A percentile compares a stretch with the other conserved stretches of the same genome.
These are phyloP conservation scores for Globisporangium radiosum DNA, from an alignment of 352 stramenopile species.

Conservation along the genomic window DNA sequence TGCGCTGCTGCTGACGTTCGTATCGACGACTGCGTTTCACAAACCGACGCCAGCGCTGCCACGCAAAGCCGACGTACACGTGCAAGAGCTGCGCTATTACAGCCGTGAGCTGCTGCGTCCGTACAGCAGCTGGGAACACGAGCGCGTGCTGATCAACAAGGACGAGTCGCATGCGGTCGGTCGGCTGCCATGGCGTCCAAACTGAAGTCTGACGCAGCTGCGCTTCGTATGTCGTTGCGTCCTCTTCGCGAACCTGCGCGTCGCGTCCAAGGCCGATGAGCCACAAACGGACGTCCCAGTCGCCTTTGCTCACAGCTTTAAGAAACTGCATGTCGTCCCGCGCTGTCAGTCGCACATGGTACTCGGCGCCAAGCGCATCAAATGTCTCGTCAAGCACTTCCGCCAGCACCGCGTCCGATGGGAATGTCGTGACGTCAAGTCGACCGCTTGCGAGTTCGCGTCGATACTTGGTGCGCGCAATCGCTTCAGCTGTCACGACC, in stretches of 20 bases:
- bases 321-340: conserved; percentile 39
- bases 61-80: conserved; percentile 56
- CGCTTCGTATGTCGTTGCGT: conserved; percentile 16
- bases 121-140: conserved; percentile 30
- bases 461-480: conserved; percentile 44
- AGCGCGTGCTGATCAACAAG: conserved; percentile 39
- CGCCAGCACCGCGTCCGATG: conserved; percentile 26
- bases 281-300: conserved; percentile 40
- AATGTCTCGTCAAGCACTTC: conserved; percentile 46
- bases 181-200: conserved; percentile 28
- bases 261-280: conserved; percentile 33
- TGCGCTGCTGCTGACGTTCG: conserved; percentile 21
- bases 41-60: conserved; percentile 42
- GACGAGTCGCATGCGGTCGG: conserved; percentile 41
- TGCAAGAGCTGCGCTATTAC: conserved; percentile 61
- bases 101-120: conserved; percentile 25
- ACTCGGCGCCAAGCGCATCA: conserved; percentile 33
- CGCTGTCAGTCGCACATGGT: conserved; percentile 28
- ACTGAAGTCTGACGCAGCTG: no score
- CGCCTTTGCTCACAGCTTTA: conserved; percentile 19
- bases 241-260: conserved; percentile 43
- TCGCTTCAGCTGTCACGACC: conserved; percentile 44
- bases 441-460: conserved; percentile 31
- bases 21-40: conserved; percentile 27
- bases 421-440: conserved; percentile 27